Base-by-base conservation (phyloP, 257 asterid genomes). In the Capsicum chinense region DNA sequence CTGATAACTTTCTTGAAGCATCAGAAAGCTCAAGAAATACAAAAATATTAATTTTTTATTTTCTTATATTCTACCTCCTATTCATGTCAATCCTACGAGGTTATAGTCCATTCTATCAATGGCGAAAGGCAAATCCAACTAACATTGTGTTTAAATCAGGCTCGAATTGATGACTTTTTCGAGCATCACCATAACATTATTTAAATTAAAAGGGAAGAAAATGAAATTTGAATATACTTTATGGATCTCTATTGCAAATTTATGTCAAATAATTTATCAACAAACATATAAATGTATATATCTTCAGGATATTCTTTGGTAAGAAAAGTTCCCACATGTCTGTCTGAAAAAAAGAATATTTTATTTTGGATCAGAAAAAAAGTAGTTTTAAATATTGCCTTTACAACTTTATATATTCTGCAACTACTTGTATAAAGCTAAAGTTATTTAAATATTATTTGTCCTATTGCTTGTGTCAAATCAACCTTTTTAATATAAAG, bases 401-500 rank as follows among this genome's bases (percentile, higher is more conserved):
- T 89, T 91, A 87, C 96, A 89, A 87, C 92, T 89, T 92, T 89
- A 92, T 80, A 83, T 82, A 79, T 83, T 42, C 62, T 48, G 62
- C 62, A 74, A 74, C 44, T 50, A 74, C 80, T 50, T 74, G 60
- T 50, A 74, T 50, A 66, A 74, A 50, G 62, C 62, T 50, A 21
- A 74, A 74, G 81, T 47, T 26, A 48, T 50, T 74, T 19, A 19
- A 74, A 48, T 74, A 74, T 74, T 74, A 74, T 74, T 74, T 74
- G 81, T 74, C 62, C 81, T 13, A 74, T 67, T 85, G 47, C 85
- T 57, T 52, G 3, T 68, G 63, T 86, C 88, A 84, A 74, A 48
- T 83, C 90, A 10, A 35, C 91, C 94, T 89, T 91, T 91, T 87
- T 48, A 81, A 86, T 56, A 87, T 92, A 68, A 89, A 88, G 89